Percentiles rank a stretch among this genome's conserved stretches.
phyloP scores from a whole-genome alignment of 495 filamentous ascomycete genomes.

The Entonaema liquescens region DNA sequence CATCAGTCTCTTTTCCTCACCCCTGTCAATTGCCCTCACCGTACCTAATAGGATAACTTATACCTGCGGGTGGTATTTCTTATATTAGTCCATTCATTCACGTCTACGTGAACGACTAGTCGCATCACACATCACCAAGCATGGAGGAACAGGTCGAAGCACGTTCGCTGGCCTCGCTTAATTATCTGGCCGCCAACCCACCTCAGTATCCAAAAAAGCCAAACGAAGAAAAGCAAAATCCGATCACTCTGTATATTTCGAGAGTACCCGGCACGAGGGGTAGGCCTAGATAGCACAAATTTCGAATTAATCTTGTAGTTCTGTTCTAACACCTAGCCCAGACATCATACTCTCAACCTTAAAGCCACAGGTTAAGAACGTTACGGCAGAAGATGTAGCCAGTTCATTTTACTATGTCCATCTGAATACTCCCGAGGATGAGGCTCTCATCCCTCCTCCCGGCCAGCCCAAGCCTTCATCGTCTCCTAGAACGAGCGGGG shows the following conservation, averaged over 20 bases:
- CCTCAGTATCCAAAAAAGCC: conserved; percentile 81
- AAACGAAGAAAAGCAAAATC: conserved; percentile 68
- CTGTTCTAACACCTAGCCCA: conserved; percentile 47
- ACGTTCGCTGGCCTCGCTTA: conserved; percentile 80
- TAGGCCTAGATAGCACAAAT: conserved; percentile 47
- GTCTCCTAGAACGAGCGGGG: conserved; percentile 58
- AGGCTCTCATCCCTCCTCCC: conserved; percentile 58
- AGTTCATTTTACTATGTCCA: conserved; percentile 93
- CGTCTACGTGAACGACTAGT: background rate
- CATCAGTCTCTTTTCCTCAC: conserved; percentile 18
- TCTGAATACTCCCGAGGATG: conserved; percentile 69
- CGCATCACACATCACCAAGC: background rate
- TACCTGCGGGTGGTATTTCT: background rate
- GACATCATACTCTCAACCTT: conserved; percentile 95
- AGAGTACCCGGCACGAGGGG: conserved; percentile 90
- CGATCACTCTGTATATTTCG: conserved; percentile 87
- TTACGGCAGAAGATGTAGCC: conserved; percentile 86
- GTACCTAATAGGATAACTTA: conserved; percentile 4
- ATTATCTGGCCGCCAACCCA: conserved; percentile 83
- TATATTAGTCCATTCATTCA: conserved; percentile 5
- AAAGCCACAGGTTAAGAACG: conserved; percentile 84
- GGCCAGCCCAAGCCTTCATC: conserved; percentile 49
- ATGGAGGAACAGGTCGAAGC: conserved; percentile 72
- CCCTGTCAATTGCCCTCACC: conserved; percentile 18
- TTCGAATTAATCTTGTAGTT: conserved; percentile 15